Evolutionary conservation across 257 asterid species (phyloP).

Genomic region (Fraxinus excelsior): DNA sequence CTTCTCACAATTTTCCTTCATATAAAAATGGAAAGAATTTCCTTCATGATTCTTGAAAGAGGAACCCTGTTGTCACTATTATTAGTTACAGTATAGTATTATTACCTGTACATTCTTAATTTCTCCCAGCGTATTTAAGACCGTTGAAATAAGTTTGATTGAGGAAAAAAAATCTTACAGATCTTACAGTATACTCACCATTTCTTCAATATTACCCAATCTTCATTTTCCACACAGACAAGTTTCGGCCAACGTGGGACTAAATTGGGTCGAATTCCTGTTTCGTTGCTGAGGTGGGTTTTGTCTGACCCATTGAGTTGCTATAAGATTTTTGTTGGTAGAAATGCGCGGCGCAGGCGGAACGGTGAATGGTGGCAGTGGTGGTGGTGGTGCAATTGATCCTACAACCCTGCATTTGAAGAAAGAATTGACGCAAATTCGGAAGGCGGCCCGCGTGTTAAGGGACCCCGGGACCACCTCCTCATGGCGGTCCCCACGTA

Average conservation of each 20-base stretch:
- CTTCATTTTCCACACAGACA: background rate
- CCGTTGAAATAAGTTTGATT: conserved; percentile 13
- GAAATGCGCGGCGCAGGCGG: conserved; percentile 36
- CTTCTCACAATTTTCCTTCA: background rate
- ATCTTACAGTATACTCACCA: conserved; percentile 28
- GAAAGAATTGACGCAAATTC: conserved; percentile 88
- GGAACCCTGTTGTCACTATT: conserved; percentile 5
- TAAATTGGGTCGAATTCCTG: background rate
- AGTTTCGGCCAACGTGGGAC: background rate
- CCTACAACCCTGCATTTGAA: conserved; percentile 92
- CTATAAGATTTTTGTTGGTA: conserved; percentile 16
- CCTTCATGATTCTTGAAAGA: background rate
- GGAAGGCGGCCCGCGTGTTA: conserved; percentile 80
- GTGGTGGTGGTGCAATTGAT: conserved; percentile 54
- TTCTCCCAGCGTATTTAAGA: conserved; percentile 34
- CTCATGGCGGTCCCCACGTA: conserved; percentile 77
- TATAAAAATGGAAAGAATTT: background rate
- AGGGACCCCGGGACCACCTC: conserved; percentile 95
- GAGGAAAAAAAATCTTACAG: conserved; percentile 22
- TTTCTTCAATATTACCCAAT: background rate
- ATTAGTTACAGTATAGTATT: conserved; percentile 8
- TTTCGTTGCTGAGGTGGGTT: background rate
- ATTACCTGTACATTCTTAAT: conserved; percentile 37
- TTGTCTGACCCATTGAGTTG: background rate
- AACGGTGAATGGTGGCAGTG: conserved; percentile 15